Percentiles rank a stretch among this genome's conserved stretches.
Evolutionary conservation across 2,329 filamentous ascomycete species (phyloP).

Genomic region (Shiraia sp.): DNA sequence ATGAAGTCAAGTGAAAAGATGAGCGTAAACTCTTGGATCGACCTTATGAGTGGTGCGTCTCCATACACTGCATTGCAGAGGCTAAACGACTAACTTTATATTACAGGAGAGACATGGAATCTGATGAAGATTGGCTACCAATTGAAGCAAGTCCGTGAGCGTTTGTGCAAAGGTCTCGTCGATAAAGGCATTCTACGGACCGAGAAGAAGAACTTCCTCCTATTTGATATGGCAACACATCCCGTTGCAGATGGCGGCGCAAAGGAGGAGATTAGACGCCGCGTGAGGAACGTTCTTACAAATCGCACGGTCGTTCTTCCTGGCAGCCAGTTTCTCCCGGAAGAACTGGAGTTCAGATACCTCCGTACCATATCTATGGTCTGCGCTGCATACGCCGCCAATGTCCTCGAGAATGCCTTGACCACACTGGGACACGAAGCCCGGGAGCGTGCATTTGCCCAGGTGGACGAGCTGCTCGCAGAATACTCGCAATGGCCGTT

Average conservation of each 20-base stretch:
- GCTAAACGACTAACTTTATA: constrained; percentile 20
- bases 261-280: constrained; percentile 94
- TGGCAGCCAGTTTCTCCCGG: constrained; percentile 84
- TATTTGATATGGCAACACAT: constrained; percentile 99
- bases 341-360: constrained; percentile 92
- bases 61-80: neutral
- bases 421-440: constrained; percentile 92
- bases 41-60: constrained; percentile 89
- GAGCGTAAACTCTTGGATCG: constrained; percentile 99
- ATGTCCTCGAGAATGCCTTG: constrained; percentile 97
- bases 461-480: constrained; percentile 92
- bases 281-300: constrained; percentile 89
- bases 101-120: constrained; percentile 97
- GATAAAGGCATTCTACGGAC: constrained; percentile 98
- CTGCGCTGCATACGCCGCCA: constrained; percentile 95
- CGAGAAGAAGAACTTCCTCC: constrained; percentile 98
- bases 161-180: constrained; percentile 93
- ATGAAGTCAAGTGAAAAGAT: constrained; percentile 99
- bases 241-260: constrained; percentile 94
- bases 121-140: constrained; percentile 99
- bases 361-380: constrained; percentile 93
- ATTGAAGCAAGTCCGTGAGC: constrained; percentile 97
- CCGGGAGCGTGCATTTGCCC: constrained; percentile 89
- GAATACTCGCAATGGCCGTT: constrained; percentile 99
- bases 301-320: constrained; percentile 92